phyloP scores from a whole-genome alignment of 179 eudicot species.

The Camellia oleifera region DNA sequence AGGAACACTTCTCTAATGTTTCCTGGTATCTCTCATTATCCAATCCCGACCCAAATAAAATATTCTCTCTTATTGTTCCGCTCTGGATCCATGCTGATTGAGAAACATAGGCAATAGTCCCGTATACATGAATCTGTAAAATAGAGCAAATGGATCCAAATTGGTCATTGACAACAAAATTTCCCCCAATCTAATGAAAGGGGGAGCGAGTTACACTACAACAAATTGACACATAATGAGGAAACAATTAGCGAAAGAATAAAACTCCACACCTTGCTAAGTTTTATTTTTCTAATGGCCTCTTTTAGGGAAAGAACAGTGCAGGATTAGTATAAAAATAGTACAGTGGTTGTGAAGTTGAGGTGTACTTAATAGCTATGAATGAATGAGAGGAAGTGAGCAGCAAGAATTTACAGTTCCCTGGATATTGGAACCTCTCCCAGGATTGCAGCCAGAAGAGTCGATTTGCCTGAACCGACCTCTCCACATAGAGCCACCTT shows the following conservation, averaged over 20 bases:
- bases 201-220: no score
- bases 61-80: constrained; percentile 81
- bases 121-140: constrained; percentile 58
- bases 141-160: constrained; percentile 11
- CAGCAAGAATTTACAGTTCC: constrained; percentile 55
- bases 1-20: constrained; percentile 59
- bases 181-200: no score
- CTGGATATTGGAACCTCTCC: constrained; percentile 71
- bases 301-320: background rate
- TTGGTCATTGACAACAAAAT: background rate
- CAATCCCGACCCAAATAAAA: constrained; percentile 67
- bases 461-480: constrained; percentile 87
- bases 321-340: background rate
- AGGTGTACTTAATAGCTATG: background rate
- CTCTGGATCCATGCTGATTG: constrained; percentile 95
- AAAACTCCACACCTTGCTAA: no score
- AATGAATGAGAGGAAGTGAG: background rate
- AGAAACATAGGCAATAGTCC: constrained; percentile 73
- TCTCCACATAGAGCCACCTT: constrained; percentile 84
- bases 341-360: background rate
- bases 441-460: constrained; percentile 69
- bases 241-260: background rate
- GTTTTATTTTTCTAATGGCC: no score
- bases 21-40: constrained; percentile 66
- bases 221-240: no score